A percentile compares a stretch with the other conserved stretches of the same genome.
Evolutionary conservation across 257 asterid species (phyloP).

Genomic region (Salvia rosmarinus): DNA sequence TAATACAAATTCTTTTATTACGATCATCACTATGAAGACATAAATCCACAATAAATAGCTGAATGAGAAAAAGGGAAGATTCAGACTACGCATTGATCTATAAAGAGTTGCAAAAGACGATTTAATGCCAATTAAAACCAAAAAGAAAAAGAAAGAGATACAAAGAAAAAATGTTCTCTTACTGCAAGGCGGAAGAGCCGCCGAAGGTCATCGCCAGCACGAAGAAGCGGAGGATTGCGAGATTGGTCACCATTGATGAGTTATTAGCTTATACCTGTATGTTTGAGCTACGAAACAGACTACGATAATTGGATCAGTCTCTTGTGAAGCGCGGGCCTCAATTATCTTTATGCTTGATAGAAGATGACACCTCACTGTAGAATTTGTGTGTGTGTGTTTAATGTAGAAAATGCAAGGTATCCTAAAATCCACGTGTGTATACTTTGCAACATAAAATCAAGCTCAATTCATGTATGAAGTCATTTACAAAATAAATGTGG

Average conservation of each 20-base stretch:
- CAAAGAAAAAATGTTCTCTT: slow-evolving; percentile 33
- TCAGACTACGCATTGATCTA: slow-evolving; percentile 26
- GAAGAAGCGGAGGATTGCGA: slow-evolving; percentile 38
- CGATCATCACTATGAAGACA: not conserved
- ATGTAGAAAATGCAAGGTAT: too few relatives aligned
- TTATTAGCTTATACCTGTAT: slow-evolving; percentile 14
- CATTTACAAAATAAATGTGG: not conserved
- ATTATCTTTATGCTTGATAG: too few relatives aligned
- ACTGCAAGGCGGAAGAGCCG: slow-evolving; percentile 48
- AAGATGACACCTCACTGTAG: too few relatives aligned
- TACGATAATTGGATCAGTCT: not conserved
- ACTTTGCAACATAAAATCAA: too few relatives aligned
- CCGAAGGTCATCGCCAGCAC: slow-evolving; percentile 37
- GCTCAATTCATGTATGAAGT: too few relatives aligned
- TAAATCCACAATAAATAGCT: too few relatives aligned
- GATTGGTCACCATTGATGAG: slow-evolving; percentile 53
- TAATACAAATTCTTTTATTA: not conserved
- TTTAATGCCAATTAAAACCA: not conserved
- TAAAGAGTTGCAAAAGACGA: not conserved
- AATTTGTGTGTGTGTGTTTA: too few relatives aligned
- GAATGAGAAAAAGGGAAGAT: too few relatives aligned
- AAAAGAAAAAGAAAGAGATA: not conserved
- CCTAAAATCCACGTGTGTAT: too few relatives aligned
- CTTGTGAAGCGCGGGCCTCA: not conserved
- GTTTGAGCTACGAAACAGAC: slow-evolving; percentile 26